These are phyloP conservation scores for Yamadazyma paraphyllophila DNA, from an alignment of 805 yeast genomes.

Conservation along the genomic window DNA sequence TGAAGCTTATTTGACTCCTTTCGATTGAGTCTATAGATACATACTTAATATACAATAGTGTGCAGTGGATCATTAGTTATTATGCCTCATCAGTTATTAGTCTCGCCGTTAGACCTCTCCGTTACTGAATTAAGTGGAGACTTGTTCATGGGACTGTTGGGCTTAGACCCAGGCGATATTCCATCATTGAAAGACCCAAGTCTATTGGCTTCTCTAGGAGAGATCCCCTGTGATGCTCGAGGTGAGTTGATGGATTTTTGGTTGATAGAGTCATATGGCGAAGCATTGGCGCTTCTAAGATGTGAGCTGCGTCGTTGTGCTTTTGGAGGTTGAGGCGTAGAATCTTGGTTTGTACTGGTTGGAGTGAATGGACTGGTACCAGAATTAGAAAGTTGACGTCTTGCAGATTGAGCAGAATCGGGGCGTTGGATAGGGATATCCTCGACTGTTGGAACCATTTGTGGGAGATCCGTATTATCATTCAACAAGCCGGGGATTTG, in stretches of 20 bases:
- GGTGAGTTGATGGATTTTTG: not conserved
- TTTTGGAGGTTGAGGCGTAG: not conserved
- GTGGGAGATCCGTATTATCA: constrained; percentile 37
- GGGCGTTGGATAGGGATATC: constrained; percentile 16
- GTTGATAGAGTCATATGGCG: too few species aligned
- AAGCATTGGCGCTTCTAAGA: not conserved
- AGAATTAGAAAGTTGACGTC: constrained; percentile 3
- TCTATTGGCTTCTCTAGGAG: constrained; percentile 2
- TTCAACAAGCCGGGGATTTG: constrained; percentile 71
- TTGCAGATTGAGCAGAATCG: constrained; percentile 12
- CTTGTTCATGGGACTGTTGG: constrained; percentile 18
- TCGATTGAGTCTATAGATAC: constrained; percentile 49
- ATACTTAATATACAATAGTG: not conserved
- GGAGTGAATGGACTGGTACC: constrained; percentile 6
- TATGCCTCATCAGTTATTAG: too few species aligned
- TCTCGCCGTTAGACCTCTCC: constrained; percentile 5
- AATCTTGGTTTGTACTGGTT: not conserved
- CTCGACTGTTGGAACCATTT: constrained; percentile 34
- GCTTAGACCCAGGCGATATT: constrained; percentile 10
- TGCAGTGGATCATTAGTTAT: not conserved
- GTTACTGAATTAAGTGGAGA: constrained; percentile 15
- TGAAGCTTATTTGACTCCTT: constrained; percentile 89
- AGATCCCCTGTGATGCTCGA: not conserved
- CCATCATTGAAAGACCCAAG: not conserved
- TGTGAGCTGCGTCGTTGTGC: not conserved